These are phyloP conservation scores for Heliocybe sulcata DNA, from an alignment of 1,284 basidiomycete species.

Conservation along the genomic window DNA sequence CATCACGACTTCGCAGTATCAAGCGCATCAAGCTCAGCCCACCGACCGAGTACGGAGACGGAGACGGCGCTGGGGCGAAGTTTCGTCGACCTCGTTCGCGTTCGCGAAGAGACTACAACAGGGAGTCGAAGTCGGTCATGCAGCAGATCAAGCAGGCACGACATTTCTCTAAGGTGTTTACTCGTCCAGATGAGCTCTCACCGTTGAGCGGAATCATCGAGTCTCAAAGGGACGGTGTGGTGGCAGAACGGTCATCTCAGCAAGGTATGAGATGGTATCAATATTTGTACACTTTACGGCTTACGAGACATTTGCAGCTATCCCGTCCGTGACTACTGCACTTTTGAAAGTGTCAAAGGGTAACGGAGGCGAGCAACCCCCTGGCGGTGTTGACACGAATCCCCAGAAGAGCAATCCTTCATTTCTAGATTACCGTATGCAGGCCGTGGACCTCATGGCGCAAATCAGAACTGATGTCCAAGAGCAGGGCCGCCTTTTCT, in stretches of 20 bases:
- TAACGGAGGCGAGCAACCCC: neutral
- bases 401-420: constrained; percentile 35
- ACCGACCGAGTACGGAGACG: constrained; percentile 42
- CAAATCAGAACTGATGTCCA: constrained; percentile 75
- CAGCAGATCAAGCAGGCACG: constrained; percentile 67
- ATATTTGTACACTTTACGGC: too few relatives aligned
- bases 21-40: constrained; percentile 73
- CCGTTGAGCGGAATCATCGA: neutral
- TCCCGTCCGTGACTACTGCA: constrained; percentile 3
- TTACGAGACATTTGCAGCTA: too few relatives aligned
- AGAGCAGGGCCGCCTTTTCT: constrained; percentile 61
- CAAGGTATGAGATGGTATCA: neutral
- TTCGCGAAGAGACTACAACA: constrained; percentile 57
- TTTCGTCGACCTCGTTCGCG: constrained; percentile 40
- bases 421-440: constrained; percentile 61
- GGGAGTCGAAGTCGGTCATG: constrained; percentile 67
- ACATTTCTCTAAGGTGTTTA: constrained; percentile 68
- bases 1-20: constrained; percentile 54
- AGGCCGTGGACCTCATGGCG: constrained; percentile 76
- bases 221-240: neutral
- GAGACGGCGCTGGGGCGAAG: constrained; percentile 35
- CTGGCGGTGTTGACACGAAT: constrained; percentile 9
- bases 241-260: neutral
- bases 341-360: neutral
- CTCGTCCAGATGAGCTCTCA: constrained; percentile 30